Base-by-base conservation (phyloP, 2,329 filamentous ascomycete species). In the Aspergillus fijiensis region DNA sequence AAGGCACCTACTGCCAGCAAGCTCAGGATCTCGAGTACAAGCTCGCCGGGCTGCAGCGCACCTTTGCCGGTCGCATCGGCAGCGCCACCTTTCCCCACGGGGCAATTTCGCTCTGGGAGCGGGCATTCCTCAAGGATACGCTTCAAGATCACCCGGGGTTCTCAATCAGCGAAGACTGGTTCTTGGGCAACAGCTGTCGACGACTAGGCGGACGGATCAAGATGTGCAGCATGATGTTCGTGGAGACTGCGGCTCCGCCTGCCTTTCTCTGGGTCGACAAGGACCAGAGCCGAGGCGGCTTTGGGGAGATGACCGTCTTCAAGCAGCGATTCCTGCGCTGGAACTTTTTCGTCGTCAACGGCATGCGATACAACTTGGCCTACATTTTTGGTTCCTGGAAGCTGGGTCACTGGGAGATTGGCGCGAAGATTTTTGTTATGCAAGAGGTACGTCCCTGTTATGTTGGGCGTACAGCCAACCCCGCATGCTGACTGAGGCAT, bases 11-110 rank as follows among this genome's bases (percentile, higher is more conserved):
- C 56, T 77, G 76, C 29, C 77, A 80, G 54, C 79, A 80, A 60
- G 80, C 80, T 0, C 81, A 83, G 60, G 80, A 83, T 65, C 68
- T 83, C n/a, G 81, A 83, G 62, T 83, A 83, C 67, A 83, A 83
- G 63, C 71, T 82, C 55, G 78, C 77, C 14, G 81, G 81, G 5
- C 69, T 83, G 2, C 76, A 79, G 55, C 74, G 80, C 29, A 72
- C 73, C 27, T 77, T 82, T 49, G 76, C 77, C 4, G 80, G 79
- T 10, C 76, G 72, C 48, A 61, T 80, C 33, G 81, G 81, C 23
- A 80, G 76, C 55, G 78, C 80, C 0, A 82, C 79, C 0, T 83
- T 83, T 60, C 80, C 81, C 0, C 81, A 83, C 58, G 81, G 81
- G 9, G 81, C 81, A 12, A 83, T 83, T 47, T 78, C 77, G 9